Evolutionary conservation across 2,329 filamentous ascomycete genomes (phyloP), one percentile per base, ranked within the genome.

Genomic region (Aspergillus flavus): DNA sequence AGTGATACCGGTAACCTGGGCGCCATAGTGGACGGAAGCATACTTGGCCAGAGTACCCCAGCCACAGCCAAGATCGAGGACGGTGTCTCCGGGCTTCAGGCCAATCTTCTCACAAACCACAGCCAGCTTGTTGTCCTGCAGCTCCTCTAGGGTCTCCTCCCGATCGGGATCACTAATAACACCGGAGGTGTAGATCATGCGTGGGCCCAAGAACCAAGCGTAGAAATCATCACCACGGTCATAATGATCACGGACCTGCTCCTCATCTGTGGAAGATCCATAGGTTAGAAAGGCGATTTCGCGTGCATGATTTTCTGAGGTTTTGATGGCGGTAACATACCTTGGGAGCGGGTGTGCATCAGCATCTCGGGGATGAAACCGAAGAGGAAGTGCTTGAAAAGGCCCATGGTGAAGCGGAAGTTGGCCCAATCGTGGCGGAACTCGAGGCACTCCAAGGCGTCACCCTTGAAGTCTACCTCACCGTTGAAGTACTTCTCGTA

Each of bases 211-310:
- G 86, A 98, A 98, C 93, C 94, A 99, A 78, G 88, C 91, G 85
- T 99, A 99, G 83, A 97, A 97, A 81, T 98, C 95, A 78, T 99
- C 93, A 76, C 95, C 95, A 69, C 93, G 90, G 85, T 98, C 95
- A 81, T 99, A 99, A 84, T 97, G 93, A 79, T 94, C 93, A 76
- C 94, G 93, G 62, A 98, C 94, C 83, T 98, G 95, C 81, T 98
- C 94, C 86, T 97, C 94, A 72, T 98, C 94, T 93, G 69, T 41
- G 53, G 53, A 14, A 46, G 7, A 5, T 19, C 21, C 21, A 52
- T 9, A 21, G 6, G 61, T 43, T 34, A 54, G 50, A 23, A 41
- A 7, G 6, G 32, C 9, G 12, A 34, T 48, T 23, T 14, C 19
- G 30, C 28, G 11, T 1, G 4, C 21, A 12, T 32, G 7, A 45